Conservation (phyloP, 2,329 filamentous ascomycete species). For the Graphilbum sp. region DNA sequence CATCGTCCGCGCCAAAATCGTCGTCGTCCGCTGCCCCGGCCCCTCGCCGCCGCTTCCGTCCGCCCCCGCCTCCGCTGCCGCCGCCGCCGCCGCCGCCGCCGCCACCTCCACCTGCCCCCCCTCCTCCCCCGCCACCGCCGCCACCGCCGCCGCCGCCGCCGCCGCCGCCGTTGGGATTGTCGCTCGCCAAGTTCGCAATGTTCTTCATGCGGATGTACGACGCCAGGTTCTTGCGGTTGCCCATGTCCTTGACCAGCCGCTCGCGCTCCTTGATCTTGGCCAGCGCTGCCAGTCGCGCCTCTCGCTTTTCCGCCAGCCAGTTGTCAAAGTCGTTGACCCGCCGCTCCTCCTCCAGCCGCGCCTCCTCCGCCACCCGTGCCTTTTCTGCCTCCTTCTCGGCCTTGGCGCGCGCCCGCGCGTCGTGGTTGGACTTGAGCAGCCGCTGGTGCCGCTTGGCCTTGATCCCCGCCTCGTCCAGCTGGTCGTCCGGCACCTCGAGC, state of each 20-base stretch:
- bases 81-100: constrained; percentile 62
- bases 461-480: constrained; percentile 77
- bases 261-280: constrained; percentile 88
- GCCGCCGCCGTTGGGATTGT: constrained; percentile 41
- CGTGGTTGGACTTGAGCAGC: constrained; percentile 85
- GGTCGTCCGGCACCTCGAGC: constrained; percentile 75
- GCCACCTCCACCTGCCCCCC: constrained; percentile 23
- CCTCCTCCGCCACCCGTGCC: constrained; percentile 65
- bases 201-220: constrained; percentile 98
- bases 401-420: constrained; percentile 84
- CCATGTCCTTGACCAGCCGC: constrained; percentile 80
- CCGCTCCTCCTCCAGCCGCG: constrained; percentile 67
- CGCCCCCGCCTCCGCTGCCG: constrained; percentile 65
- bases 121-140: constrained; percentile 81
- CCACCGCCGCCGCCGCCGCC: constrained; percentile 33
- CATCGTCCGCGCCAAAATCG: constrained; percentile 90
- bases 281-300: constrained; percentile 52
- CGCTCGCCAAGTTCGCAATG: constrained; percentile 86
- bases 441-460: constrained; percentile 90
- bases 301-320: constrained; percentile 73
- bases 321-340: constrained; percentile 69
- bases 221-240: constrained; percentile 90
- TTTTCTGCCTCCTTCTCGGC: constrained; percentile 90
- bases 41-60: constrained; percentile 32
- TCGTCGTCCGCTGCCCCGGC: constrained; percentile 56